These are phyloP conservation scores for Pistacia vera DNA, from an alignment of 345 rosid genomes.

Conservation along the genomic window DNA sequence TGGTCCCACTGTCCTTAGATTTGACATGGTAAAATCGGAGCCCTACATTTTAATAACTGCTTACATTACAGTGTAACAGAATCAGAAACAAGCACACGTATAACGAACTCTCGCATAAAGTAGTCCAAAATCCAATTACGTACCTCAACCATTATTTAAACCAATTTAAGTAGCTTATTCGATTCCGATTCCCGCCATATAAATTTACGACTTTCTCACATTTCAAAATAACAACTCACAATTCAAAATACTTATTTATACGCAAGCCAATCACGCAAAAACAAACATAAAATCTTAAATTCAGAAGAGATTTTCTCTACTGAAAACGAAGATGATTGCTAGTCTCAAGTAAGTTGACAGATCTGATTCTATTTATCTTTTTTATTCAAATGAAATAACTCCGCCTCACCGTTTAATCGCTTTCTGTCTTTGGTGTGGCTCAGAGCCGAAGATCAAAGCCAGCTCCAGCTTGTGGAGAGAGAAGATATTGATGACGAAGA, in stretches of 20 bases:
- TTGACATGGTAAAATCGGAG: conserved; percentile 1
- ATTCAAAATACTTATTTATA: conserved; percentile 10
- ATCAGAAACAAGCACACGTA: too few species aligned
- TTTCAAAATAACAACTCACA: conserved; percentile 7
- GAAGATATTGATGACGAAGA: conserved; percentile 72
- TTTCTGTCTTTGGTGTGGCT: conserved; percentile 13
- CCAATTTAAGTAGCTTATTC: not conserved
- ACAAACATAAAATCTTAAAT: not conserved
- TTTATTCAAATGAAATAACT: conserved; percentile 6
- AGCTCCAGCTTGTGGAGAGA: conserved; percentile 74
- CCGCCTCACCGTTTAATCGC: not conserved
- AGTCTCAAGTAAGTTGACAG: conserved; percentile 62
- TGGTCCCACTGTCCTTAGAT: not conserved
- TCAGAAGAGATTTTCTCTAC: conserved; percentile 11
- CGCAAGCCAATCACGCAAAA: not conserved
- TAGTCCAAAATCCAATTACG: not conserved
- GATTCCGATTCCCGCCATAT: conserved; percentile 48
- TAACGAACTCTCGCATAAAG: too few species aligned
- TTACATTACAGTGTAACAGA: not conserved
- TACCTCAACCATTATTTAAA: not conserved
- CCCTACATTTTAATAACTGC: not conserved
- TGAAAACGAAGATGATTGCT: conserved; percentile 55
- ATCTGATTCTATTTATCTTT: conserved; percentile 8
- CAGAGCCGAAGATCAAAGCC: conserved; percentile 72
- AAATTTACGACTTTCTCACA: conserved; percentile 10